phyloP scores from a whole-genome alignment of 2,329 filamentous ascomycete species.

The Hymenoscyphus fructigenus region DNA sequence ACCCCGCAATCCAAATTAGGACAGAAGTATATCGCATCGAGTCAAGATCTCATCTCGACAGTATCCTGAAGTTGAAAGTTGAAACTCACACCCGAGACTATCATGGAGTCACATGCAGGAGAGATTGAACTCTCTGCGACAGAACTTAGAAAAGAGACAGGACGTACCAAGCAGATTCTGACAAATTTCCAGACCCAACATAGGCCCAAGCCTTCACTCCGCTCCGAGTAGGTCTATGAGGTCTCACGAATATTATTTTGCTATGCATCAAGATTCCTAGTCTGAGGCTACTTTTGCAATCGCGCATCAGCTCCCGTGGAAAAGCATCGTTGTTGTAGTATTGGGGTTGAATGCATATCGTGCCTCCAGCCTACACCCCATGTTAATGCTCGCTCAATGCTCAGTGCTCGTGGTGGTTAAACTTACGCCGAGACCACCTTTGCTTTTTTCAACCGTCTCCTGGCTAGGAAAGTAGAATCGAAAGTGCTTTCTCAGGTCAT shows the following conservation, averaged over 20 bases:
- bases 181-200: conserved; percentile 86
- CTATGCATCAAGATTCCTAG: conserved; percentile 80
- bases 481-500: conserved; percentile 49
- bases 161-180: conserved; percentile 85
- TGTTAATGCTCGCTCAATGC: background rate
- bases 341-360: conserved; percentile 73
- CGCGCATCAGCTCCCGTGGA: conserved; percentile 68
- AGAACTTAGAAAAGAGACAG: background rate
- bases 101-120: background rate
- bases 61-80: background rate
- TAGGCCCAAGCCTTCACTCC: conserved; percentile 69
- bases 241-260: conserved; percentile 65
- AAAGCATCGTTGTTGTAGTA: conserved; percentile 71
- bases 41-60: too few species aligned
- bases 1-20: background rate
- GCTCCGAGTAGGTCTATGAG: conserved; percentile 13
- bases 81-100: background rate
- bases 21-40: too few species aligned
- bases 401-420: background rate
- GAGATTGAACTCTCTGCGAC: background rate
- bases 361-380: conserved; percentile 63
- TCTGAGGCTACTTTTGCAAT: conserved; percentile 74
- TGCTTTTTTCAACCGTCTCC: conserved; percentile 65
- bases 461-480: conserved; percentile 80
- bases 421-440: conserved; percentile 58